Base-by-base conservation (phyloP, 371 early-diverging fungal species). In the Rhizopus stolonifer region DNA sequence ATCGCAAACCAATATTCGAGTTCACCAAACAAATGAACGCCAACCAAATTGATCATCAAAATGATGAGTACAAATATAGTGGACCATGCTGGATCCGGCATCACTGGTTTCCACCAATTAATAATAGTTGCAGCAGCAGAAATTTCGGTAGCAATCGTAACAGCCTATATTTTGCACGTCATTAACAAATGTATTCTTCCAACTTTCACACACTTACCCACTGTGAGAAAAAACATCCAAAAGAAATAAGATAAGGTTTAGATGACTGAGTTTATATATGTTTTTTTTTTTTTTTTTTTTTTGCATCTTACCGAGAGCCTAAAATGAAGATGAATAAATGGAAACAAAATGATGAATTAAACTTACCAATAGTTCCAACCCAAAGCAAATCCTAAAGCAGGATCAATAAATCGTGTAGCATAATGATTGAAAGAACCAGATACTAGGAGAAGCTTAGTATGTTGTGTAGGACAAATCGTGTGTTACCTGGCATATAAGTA, bases 281-380 rank as follows among this genome's bases (percentile, higher is more conserved):
- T n/a, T n/a, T n/a, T n/a, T n/a, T n/a, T n/a, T 29, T 29, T 6
- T 29, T 29, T 29, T 29, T 29, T 29, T 29, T 29, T 9, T 29
- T 11, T 1, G 6, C 11, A 29, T 29, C 29, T 29, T 29, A 29
- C 29, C 29, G 29, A 29, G 11, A 29, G 29, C 29, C 29, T 29
- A 29, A 29, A n/a, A n/a, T n/a, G n/a, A n/a, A n/a, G n/a, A n/a
- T n/a, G n/a, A n/a, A n/a, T n/a, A n/a, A n/a, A n/a, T n/a, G n/a
- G n/a, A n/a, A n/a, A n/a, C n/a, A n/a, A n/a, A n/a, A n/a, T n/a
- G n/a, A n/a, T n/a, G n/a, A n/a, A n/a, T 29, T 11, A 29, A 9
- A 11, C 82, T 81, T 49, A 70, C 90, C 91, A 91, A 69, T 93
- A 88, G 59, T 84, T 87, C 91, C 88, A 92, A 40, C 91, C 93